phyloP scores from a whole-genome alignment of 495 filamentous ascomycete species.

The Lophium mytilinum region DNA sequence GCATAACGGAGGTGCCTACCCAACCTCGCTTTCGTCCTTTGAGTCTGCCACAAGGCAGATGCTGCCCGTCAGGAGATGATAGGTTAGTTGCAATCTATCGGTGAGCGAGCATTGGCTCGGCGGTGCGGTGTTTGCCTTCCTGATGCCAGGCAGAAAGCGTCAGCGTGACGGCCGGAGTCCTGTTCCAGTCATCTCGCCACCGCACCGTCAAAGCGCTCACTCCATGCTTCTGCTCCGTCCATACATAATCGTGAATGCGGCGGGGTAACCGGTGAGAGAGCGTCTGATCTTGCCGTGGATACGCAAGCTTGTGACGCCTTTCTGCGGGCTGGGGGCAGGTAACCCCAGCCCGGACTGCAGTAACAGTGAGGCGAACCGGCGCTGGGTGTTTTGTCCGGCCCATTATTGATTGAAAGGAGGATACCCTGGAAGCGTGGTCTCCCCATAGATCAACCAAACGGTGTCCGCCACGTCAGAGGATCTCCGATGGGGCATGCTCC shows the following conservation, averaged over 20 bases:
- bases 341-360: slow-evolving; percentile 16
- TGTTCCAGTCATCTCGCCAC: slow-evolving; percentile 25
- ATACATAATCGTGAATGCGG: slow-evolving; percentile 12
- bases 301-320: slow-evolving; percentile 20
- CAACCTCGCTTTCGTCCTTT: slow-evolving; percentile 4
- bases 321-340: slow-evolving; percentile 17
- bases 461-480: slow-evolving; percentile 31
- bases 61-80: slow-evolving; percentile 15
- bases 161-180: slow-evolving; percentile 10
- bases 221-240: slow-evolving; percentile 10
- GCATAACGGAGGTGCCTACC: slow-evolving; percentile 10
- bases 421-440: slow-evolving; percentile 18
- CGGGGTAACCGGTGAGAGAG: slow-evolving; percentile 25
- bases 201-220: slow-evolving; percentile 11
- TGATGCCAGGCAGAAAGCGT: slow-evolving; percentile 18
- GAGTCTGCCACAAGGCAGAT: slow-evolving; percentile 1
- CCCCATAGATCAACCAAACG: slow-evolving; percentile 28
- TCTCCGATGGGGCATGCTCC: slow-evolving; percentile 30
- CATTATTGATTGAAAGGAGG: slow-evolving; percentile 21
- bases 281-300: slow-evolving; percentile 23
- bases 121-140: slow-evolving; percentile 11
- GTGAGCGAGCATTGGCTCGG: slow-evolving; percentile 22
- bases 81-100: slow-evolving; percentile 25
- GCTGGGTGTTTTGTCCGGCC: slow-evolving; percentile 18
- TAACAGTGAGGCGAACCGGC: slow-evolving; percentile 13